Evolutionary conservation across 2,329 filamentous ascomycete genomes (phyloP).

Genomic region (Curvularia spicifera): DNA sequence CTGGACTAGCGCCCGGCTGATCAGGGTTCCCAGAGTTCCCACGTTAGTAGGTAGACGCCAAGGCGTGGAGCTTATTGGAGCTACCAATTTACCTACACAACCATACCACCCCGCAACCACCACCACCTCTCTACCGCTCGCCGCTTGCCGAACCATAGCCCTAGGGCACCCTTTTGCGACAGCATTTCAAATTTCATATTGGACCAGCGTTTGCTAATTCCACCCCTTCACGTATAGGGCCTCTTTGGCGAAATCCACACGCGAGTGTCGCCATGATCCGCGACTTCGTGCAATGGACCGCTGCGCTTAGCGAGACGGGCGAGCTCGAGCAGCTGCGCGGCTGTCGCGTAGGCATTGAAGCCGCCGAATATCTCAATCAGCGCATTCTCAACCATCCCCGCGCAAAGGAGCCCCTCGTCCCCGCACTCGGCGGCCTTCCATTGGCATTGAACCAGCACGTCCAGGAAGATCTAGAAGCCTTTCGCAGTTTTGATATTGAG

Average conservation of each 20-base stretch:
- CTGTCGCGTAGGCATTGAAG: constrained; percentile 82
- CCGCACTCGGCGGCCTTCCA: constrained; percentile 87
- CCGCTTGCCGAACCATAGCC: constrained; percentile 1
- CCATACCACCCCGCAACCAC: constrained; percentile 12
- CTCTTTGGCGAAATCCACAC: constrained; percentile 12
- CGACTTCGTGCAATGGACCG: constrained; percentile 64
- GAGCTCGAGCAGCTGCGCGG: constrained; percentile 74
- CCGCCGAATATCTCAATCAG: constrained; percentile 79
- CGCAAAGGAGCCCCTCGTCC: constrained; percentile 83
- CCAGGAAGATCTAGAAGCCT: constrained; percentile 74
- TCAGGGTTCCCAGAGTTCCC: constrained; percentile 16
- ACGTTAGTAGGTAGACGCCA: constrained; percentile 9
- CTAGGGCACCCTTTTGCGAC: background rate
- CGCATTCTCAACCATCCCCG: constrained; percentile 65
- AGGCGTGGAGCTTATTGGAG: constrained; percentile 20
- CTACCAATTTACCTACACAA: constrained; percentile 22
- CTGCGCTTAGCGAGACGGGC: constrained; percentile 61
- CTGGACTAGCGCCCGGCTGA: constrained; percentile 22
- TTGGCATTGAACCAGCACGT: constrained; percentile 78
- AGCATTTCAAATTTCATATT: background rate
- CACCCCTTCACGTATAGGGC: constrained; percentile 4
- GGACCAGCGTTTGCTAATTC: background rate
- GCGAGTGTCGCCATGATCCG: constrained; percentile 49
- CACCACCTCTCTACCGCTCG: constrained; percentile 1
- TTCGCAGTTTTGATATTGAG: constrained; percentile 72